phyloP scores from a whole-genome alignment of 805 yeast genomes.

The Saitoella complicata region DNA sequence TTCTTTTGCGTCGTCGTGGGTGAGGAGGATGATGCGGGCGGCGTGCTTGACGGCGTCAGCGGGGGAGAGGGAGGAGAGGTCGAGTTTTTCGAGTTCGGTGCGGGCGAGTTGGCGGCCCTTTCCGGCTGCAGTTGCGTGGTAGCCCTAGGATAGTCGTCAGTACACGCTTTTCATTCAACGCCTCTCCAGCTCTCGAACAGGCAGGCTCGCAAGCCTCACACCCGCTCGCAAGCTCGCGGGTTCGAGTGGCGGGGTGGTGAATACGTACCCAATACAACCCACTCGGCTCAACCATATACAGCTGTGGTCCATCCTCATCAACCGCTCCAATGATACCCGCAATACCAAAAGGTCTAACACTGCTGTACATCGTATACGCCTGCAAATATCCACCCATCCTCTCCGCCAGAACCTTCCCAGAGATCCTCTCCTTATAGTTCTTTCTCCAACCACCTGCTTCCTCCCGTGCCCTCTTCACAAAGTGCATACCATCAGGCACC shows the following conservation, averaged over 20 bases:
- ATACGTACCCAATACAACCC: slow-evolving; percentile 64
- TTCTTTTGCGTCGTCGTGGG: slow-evolving; percentile 96
- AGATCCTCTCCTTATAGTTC: slow-evolving; percentile 57
- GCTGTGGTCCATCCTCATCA: slow-evolving; percentile 77
- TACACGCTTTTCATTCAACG: no score
- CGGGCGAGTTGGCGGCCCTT: slow-evolving; percentile 98
- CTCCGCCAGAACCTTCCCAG: slow-evolving; percentile 68
- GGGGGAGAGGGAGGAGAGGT: slow-evolving; percentile 49
- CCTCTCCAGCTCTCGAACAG: background rate
- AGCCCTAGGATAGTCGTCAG: slow-evolving; percentile 32
- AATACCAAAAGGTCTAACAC: slow-evolving; percentile 96
- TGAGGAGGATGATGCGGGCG: slow-evolving; percentile 78
- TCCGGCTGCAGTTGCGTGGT: slow-evolving; percentile 93
- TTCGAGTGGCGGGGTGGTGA: no score
- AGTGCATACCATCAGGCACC: slow-evolving; percentile 90
- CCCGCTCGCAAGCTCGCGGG: background rate
- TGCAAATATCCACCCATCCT: slow-evolving; percentile 84
- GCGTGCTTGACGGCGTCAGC: slow-evolving; percentile 84
- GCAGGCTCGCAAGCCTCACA: background rate
- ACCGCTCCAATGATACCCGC: slow-evolving; percentile 86
- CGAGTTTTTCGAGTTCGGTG: slow-evolving; percentile 83
- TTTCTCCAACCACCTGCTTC: slow-evolving; percentile 71
- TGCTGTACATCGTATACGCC: slow-evolving; percentile 86
- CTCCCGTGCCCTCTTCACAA: slow-evolving; percentile 81
- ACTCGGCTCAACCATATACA: slow-evolving; percentile 94